Conservation (phyloP, 2,329 filamentous ascomycete species). For the Lecanicillium sp. region DNA sequence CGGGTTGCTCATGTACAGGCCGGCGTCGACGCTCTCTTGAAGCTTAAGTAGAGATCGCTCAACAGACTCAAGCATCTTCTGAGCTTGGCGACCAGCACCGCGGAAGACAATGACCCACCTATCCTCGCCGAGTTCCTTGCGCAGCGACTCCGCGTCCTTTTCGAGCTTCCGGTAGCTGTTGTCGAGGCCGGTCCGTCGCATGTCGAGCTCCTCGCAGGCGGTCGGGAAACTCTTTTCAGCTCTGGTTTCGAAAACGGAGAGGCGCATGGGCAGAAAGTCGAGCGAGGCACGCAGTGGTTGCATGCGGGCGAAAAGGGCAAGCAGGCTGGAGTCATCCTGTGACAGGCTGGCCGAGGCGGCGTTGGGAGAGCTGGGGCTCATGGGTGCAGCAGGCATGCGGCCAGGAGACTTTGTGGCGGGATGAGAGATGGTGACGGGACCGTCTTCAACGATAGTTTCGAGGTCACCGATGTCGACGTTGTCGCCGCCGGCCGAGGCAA, state of each 20-base stretch:
- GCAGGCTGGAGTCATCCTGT: slow-evolving; percentile 80
- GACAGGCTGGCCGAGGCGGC: slow-evolving; percentile 46
- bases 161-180: slow-evolving; percentile 84
- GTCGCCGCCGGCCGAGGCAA: slow-evolving; percentile 55
- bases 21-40: slow-evolving; percentile 69
- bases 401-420: slow-evolving; percentile 30
- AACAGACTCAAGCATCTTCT: slow-evolving; percentile 96
- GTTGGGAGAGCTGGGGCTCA: slow-evolving; percentile 54
- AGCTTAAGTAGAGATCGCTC: slow-evolving; percentile 81
- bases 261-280: slow-evolving; percentile 91
- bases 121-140: slow-evolving; percentile 89
- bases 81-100: slow-evolving; percentile 82
- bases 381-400: slow-evolving; percentile 50
- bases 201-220: slow-evolving; percentile 82
- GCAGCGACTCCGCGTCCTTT: slow-evolving; percentile 79
- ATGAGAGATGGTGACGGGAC: slow-evolving; percentile 43
- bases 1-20: slow-evolving; percentile 66
- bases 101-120: slow-evolving; percentile 95
- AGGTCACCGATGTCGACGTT: slow-evolving; percentile 78
- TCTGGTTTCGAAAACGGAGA: slow-evolving; percentile 77
- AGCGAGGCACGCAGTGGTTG: slow-evolving; percentile 87
- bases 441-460: slow-evolving; percentile 89
- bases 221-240: slow-evolving; percentile 78
- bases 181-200: slow-evolving; percentile 68
- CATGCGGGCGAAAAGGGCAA: slow-evolving; percentile 91